A percentile compares a stretch with the other conserved stretches of the same genome.
phyloP scores from a whole-genome alignment of 148 eudicot genomes.

The Nyssa sinensis region DNA sequence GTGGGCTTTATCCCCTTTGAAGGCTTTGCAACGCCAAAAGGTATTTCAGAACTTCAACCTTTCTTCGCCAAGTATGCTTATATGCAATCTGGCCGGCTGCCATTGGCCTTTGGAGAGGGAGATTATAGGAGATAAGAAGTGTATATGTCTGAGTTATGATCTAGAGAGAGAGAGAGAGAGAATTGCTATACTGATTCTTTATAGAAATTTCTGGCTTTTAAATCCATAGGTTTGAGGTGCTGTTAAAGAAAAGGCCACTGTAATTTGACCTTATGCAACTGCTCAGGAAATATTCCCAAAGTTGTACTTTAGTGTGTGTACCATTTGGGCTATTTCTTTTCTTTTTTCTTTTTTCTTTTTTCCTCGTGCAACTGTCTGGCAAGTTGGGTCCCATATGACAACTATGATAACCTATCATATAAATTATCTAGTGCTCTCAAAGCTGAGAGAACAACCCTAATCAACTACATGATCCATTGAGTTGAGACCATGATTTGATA shows the following conservation, averaged over 20 bases:
- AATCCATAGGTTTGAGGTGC: no score
- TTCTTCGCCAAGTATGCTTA: not conserved
- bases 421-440: not conserved
- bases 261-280: no score
- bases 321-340: no score
- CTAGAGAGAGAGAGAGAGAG: no score
- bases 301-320: not conserved
- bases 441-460: not conserved
- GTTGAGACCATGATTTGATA: not conserved
- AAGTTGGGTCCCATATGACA: not conserved
- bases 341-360: no score
- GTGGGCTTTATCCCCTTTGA: slow-evolving; percentile 97
- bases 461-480: not conserved
- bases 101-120: slow-evolving; percentile 1
- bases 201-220: no score
- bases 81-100: slow-evolving; percentile 6
- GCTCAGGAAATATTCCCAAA: no score
- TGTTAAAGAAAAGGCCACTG: no score
- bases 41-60: slow-evolving; percentile 30
- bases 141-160: not conserved
- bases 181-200: no score
- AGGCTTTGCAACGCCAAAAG: slow-evolving; percentile 96
- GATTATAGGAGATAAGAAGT: not conserved
- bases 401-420: not conserved
- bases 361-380: not conserved